These are phyloP conservation scores for Ophiognomonia clavigignenti-juglandacearum DNA, from an alignment of 2,329 filamentous ascomycete genomes.

Conservation along the genomic window DNA sequence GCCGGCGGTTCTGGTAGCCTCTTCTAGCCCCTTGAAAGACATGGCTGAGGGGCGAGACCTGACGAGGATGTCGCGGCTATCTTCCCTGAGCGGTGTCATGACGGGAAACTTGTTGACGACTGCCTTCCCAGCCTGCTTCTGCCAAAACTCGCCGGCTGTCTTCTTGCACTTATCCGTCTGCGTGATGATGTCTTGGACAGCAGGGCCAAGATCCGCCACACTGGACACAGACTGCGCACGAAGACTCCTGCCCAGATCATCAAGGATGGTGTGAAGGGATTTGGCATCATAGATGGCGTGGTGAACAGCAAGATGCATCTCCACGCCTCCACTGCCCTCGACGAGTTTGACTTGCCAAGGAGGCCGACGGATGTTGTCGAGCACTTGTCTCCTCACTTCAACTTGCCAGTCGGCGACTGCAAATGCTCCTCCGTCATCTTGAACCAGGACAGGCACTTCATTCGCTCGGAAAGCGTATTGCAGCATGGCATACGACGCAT, in stretches of 20 bases:
- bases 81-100: slow-evolving; percentile 58
- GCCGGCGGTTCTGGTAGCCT: slow-evolving; percentile 49
- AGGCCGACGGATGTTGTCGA: slow-evolving; percentile 44
- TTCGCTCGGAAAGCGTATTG: slow-evolving; percentile 38
- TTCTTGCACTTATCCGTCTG: slow-evolving; percentile 25
- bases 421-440: slow-evolving; percentile 19
- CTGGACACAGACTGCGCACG: slow-evolving; percentile 20
- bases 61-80: slow-evolving; percentile 27
- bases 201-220: slow-evolving; percentile 20
- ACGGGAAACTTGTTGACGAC: slow-evolving; percentile 70
- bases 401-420: slow-evolving; percentile 33
- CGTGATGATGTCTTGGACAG: slow-evolving; percentile 37
- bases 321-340: slow-evolving; percentile 17
- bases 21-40: slow-evolving; percentile 44
- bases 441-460: slow-evolving; percentile 18
- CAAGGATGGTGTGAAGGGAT: slow-evolving; percentile 62
- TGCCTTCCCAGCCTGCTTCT: slow-evolving; percentile 42
- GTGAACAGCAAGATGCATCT: slow-evolving; percentile 53
- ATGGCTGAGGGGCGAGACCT: slow-evolving; percentile 33
- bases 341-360: slow-evolving; percentile 60
- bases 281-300: slow-evolving; percentile 85
- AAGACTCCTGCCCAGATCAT: slow-evolving; percentile 47
- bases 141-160: slow-evolving; percentile 57
- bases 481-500: slow-evolving; percentile 70
- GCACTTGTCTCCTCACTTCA: slow-evolving; percentile 26